Base-by-base conservation (phyloP, 2,329 filamentous ascomycete genomes). In the Xylaria sp. region DNA sequence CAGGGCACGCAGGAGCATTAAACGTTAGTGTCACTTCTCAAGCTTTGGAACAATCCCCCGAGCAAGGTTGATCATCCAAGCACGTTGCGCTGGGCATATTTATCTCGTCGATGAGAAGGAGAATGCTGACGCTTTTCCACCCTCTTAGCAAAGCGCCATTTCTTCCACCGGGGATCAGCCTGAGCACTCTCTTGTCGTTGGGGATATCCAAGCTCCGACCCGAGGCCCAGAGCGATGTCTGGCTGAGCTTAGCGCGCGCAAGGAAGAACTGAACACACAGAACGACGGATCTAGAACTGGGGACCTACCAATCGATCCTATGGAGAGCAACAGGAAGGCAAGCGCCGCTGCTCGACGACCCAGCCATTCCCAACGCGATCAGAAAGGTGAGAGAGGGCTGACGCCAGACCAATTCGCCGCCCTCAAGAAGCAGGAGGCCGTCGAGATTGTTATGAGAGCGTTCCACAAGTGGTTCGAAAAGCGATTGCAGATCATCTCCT, bases 381-480 rank as follows among this genome's bases (percentile, higher is more conserved):
- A 59, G 39, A 51, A 52, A 51, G 57, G 55, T 47, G 54, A 62
- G 48, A 62, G 57, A 48, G 48, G 46, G 50, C 52, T 62, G 44
- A 60, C 62, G 16, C 64, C 65, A 20, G 66, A 69, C 49, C 64
- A 69, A 48, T 70, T 62, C 57, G 57, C 68, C 47, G 59, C 63
- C 40, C 57, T 56, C 44, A 69, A 63, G 54, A 68, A 54, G 39
- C 44, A 59, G 43, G 54, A 66, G 29, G 63, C 60, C 2, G 57
- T 70, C 22, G 65, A 58, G 22, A 45, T 57, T 55, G 59, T 68
- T 9, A 68, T 70, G 66, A 60, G 57, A 40, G 48, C 22, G 16
- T 69, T 70, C 40, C 62, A 63, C n/a, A 60, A 45, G 45, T 68
- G 67, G 67, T 54, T 70, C 4, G 63, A 69, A 40, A 68, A 69